phyloP scores from a whole-genome alignment of 2,329 filamentous ascomycete species.

The Nemania sp. region DNA sequence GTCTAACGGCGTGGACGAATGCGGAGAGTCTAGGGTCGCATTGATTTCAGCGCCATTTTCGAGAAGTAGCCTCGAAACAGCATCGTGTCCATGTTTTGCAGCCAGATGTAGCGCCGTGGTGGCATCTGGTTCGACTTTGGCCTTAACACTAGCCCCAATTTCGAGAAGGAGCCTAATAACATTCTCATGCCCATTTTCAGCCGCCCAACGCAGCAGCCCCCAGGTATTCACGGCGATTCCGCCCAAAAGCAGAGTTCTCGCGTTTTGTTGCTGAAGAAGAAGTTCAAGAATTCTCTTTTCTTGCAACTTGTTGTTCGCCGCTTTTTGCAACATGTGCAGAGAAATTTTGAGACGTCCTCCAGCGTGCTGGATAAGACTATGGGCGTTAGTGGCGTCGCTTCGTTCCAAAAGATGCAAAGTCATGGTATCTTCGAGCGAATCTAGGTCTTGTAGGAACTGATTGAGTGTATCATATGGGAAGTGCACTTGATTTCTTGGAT shows the following conservation, averaged over 20 bases:
- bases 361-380: not conserved
- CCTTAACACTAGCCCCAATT: not conserved
- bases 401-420: not conserved
- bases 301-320: not conserved
- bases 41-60: not conserved
- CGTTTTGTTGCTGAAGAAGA: not conserved
- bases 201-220: not conserved
- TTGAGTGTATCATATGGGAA: not conserved
- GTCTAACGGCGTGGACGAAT: not conserved
- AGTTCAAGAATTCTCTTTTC: not conserved
- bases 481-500: not conserved
- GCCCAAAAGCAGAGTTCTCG: not conserved
- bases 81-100: not conserved
- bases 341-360: not conserved
- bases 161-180: not conserved
- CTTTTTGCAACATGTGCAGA: not conserved
- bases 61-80: not conserved
- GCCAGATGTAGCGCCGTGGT: not conserved
- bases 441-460: not conserved
- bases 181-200: not conserved
- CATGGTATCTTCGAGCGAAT: not conserved
- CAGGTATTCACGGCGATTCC: not conserved
- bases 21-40: not conserved
- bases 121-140: not conserved
- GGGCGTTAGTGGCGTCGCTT: not conserved